These are phyloP conservation scores for Stellera chamaejasme DNA, from an alignment of 345 rosid species.

Conservation along the genomic window DNA sequence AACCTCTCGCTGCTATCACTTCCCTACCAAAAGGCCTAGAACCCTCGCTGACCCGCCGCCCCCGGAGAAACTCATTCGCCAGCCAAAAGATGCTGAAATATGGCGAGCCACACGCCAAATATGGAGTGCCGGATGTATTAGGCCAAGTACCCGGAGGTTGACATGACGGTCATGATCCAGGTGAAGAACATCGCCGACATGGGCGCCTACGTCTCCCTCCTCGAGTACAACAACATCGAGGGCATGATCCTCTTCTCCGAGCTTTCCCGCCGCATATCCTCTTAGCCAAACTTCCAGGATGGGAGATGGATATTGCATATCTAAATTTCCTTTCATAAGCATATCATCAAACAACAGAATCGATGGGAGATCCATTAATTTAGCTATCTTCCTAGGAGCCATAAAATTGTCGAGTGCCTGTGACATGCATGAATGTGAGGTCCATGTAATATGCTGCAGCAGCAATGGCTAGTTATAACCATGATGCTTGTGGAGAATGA, in stretches of 20 bases:
- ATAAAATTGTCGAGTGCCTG: slow-evolving; percentile 29
- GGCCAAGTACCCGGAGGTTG: slow-evolving; percentile 86
- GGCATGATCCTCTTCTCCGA: slow-evolving; percentile 98
- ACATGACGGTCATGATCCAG: slow-evolving; percentile 98
- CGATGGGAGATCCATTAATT: slow-evolving; percentile 67
- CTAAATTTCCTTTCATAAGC: slow-evolving; percentile 20
- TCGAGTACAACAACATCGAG: slow-evolving; percentile 96
- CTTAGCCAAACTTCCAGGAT: slow-evolving; percentile 58
- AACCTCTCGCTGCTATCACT: too few relatives aligned
- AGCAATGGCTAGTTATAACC: not conserved
- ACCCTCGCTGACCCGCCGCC: too few relatives aligned
- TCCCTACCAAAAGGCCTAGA: too few relatives aligned
- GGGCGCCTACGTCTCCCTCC: slow-evolving; percentile 94
- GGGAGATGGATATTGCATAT: slow-evolving; percentile 51
- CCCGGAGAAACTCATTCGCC: not conserved
- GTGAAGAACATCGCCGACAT: slow-evolving; percentile 94
- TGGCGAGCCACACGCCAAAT: slow-evolving; percentile 57
- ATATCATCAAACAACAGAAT: slow-evolving; percentile 38
- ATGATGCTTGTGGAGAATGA: not conserved
- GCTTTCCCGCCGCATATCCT: slow-evolving; percentile 97
- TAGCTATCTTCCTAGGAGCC: slow-evolving; percentile 32
- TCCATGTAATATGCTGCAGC: not conserved
- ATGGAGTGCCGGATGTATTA: slow-evolving; percentile 98
- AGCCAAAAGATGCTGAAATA: slow-evolving; percentile 10
- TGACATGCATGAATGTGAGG: slow-evolving; percentile 9